Evolutionary conservation across 768 basidiomycete species (phyloP).

Genomic region (Hericium rajendrae): DNA sequence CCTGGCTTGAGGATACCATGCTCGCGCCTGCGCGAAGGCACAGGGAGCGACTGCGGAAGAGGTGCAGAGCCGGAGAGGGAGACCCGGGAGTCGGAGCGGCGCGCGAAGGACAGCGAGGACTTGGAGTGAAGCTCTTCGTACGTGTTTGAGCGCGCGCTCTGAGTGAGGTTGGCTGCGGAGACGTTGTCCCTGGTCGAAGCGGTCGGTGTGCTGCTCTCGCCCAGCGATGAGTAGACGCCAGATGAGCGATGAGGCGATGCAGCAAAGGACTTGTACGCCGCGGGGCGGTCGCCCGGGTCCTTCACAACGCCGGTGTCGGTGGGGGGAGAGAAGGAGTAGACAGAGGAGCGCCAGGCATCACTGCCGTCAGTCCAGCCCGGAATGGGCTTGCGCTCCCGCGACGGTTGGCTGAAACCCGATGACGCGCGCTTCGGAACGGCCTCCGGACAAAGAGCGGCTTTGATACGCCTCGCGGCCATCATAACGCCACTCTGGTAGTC

Average conservation of each 20-base stretch:
- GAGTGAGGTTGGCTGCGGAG: conserved; percentile 18
- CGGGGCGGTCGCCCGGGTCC: conserved; percentile 21
- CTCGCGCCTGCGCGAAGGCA: conserved; percentile 33
- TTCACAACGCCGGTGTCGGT: conserved; percentile 15
- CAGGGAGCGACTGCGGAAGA: conserved; percentile 23
- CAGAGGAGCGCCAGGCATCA: conserved; percentile 55
- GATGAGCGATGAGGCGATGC: conserved; percentile 40
- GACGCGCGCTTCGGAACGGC: conserved; percentile 24
- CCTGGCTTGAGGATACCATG: conserved; percentile 46
- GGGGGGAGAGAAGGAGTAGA: conserved; percentile 44
- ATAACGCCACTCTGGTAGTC: conserved; percentile 54
- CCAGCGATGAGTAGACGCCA: conserved; percentile 41
- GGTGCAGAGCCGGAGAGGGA: conserved; percentile 25
- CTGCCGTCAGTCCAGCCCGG: conserved; percentile 66
- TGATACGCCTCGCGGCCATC: conserved; percentile 56
- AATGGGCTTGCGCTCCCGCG: conserved; percentile 31
- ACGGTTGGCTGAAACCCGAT: conserved; percentile 10
- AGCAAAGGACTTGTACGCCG: conserved; percentile 35
- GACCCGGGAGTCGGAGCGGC: conserved; percentile 42
- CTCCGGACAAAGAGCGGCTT: conserved; percentile 33
- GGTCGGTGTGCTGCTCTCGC: conserved; percentile 19
- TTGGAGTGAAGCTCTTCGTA: conserved; percentile 42
- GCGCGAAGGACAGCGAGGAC: conserved; percentile 46
- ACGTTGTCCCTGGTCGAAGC: conserved; percentile 5
- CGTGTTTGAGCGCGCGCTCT: conserved; percentile 17